Conservation (phyloP, 352 stramenopile genomes). For the Phytophthora meadii region DNA sequence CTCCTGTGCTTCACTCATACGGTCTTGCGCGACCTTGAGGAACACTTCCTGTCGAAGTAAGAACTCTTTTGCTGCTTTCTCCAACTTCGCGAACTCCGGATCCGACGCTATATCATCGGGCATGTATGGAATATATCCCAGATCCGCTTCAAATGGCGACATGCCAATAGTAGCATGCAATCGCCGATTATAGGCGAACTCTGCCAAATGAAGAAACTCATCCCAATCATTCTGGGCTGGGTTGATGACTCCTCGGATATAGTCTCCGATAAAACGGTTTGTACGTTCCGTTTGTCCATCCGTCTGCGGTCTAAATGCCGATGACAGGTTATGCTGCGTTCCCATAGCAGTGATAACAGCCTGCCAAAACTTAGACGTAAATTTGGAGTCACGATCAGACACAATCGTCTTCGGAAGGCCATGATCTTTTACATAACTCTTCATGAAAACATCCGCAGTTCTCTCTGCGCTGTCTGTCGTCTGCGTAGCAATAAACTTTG, state of each 20-base stretch:
- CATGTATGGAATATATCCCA: conserved; percentile 12
- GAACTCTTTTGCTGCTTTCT: conserved; percentile 8
- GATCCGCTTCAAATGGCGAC: conserved; percentile 7
- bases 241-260: conserved; percentile 12
- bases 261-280: conserved; percentile 14
- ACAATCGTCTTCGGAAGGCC: conserved; percentile 7
- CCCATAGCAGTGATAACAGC: background rate
- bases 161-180: conserved; percentile 9
- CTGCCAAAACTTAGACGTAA: conserved; percentile 13
- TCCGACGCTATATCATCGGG: conserved; percentile 9
- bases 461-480: background rate
- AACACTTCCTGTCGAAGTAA: conserved; percentile 1
- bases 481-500: background rate
- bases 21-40: conserved; percentile 7
- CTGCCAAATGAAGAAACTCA: conserved; percentile 11
- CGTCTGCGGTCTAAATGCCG: conserved; percentile 7
- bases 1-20: background rate
- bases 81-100: conserved; percentile 12
- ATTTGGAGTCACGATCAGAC: conserved; percentile 5
- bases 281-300: conserved; percentile 18
- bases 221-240: conserved; percentile 16
- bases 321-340: conserved; percentile 9
- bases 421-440: conserved; percentile 13
- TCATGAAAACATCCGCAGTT: background rate
- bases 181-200: conserved; percentile 13